Conservation (phyloP, 306 rosid genomes). For the Ceratonia siliqua region DNA sequence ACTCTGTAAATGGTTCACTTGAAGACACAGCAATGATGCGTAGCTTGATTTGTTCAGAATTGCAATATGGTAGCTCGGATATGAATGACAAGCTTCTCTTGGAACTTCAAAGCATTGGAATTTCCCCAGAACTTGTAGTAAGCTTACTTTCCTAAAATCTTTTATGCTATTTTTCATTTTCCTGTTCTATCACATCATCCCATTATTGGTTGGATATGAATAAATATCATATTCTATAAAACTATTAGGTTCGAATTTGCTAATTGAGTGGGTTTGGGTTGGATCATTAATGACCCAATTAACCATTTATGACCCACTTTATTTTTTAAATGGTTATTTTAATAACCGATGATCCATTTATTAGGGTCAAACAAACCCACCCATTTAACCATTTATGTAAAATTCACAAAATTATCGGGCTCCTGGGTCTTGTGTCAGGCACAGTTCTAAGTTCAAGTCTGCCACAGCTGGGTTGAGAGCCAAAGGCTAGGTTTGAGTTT, state of each 20-base stretch:
- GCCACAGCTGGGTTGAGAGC: too few relatives aligned
- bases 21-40: constrained; percentile 53
- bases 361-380: too few relatives aligned
- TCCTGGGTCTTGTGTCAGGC: too few relatives aligned
- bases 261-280: too few relatives aligned
- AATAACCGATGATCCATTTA: too few relatives aligned
- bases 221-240: not conserved
- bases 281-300: too few relatives aligned
- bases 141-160: constrained; percentile 37
- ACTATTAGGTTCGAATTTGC: constrained; percentile 27
- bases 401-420: too few relatives aligned
- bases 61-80: constrained; percentile 64
- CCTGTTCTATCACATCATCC: constrained; percentile 1
- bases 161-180: not conserved
- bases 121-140: constrained; percentile 78
- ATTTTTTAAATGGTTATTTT: too few relatives aligned
- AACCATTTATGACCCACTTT: too few relatives aligned
- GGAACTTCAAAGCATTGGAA: constrained; percentile 91
- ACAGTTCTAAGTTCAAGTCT: too few relatives aligned
- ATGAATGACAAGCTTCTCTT: constrained; percentile 82
- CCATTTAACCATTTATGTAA: too few relatives aligned
- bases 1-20: constrained; percentile 60
- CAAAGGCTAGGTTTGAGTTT: too few relatives aligned
- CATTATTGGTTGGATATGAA: constrained; percentile 1
- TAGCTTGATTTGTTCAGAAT: constrained; percentile 62